A percentile compares a stretch with the other conserved stretches of the same genome.
phyloP scores from a whole-genome alignment of 2,329 filamentous ascomycete species.

The Xenoacremonium recifei region DNA sequence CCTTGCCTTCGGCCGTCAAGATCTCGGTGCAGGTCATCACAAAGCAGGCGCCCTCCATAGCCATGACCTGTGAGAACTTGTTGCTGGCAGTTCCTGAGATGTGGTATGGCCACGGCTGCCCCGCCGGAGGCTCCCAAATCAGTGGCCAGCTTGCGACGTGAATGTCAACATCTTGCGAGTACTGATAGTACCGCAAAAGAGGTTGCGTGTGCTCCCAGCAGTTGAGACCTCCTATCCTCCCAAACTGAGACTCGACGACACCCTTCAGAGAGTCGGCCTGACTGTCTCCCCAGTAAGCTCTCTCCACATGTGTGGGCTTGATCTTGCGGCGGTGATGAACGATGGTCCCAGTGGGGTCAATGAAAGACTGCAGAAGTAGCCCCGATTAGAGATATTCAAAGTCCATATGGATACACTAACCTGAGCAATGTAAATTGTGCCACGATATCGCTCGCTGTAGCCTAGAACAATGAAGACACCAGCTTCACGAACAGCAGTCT shows the following conservation, averaged over 20 bases:
- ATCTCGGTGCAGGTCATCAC: constrained; percentile 42
- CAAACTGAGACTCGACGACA: constrained; percentile 35
- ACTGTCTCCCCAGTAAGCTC: constrained; percentile 46
- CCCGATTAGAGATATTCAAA: background rate
- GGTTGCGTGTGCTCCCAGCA: constrained; percentile 51
- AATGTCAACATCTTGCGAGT: constrained; percentile 39
- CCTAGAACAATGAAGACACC: constrained; percentile 39
- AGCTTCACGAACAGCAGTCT: constrained; percentile 27
- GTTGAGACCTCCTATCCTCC: constrained; percentile 39
- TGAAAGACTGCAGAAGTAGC: constrained; percentile 43
- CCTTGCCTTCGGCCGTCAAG: constrained; percentile 37
- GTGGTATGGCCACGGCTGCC: constrained; percentile 32
- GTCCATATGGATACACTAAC: constrained; percentile 12
- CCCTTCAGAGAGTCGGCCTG: constrained; percentile 34
- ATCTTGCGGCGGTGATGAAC: constrained; percentile 44
- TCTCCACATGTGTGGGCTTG: constrained; percentile 51
- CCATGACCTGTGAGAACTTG: constrained; percentile 22
- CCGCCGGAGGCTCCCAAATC: constrained; percentile 11
- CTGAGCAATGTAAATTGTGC: constrained; percentile 43
- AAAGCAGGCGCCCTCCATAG: constrained; percentile 21
- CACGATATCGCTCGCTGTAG: constrained; percentile 36
- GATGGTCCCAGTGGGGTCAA: constrained; percentile 37
- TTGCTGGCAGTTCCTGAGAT: constrained; percentile 19
- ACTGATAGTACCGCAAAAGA: constrained; percentile 43
- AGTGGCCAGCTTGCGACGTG: constrained; percentile 47